Base-by-base conservation (phyloP, 306 rosid genomes). In the Vigna reflexopilosa region DNA sequence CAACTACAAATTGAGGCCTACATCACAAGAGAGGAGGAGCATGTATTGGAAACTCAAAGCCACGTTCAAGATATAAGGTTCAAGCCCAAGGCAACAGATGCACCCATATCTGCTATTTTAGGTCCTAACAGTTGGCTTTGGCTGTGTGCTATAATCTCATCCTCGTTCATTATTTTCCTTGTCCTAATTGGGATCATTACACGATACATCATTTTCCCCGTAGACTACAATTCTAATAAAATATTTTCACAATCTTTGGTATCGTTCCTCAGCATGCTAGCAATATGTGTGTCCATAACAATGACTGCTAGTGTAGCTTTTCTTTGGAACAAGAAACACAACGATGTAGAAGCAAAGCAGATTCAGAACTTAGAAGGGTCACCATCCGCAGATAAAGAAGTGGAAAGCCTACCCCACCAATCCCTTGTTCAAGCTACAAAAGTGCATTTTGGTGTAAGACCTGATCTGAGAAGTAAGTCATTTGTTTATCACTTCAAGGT, bases 51-150 rank as follows among this genome's bases (percentile, higher is more conserved):
- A 45, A 55, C 4, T 9, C 3, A 72, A 54, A 80, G 48, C 49
- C 66, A 55, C 17, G 38, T 72, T 26, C 71, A 76, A 78, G 13
- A 80, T 20, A 61, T 67, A 45, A 42, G 87, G 92, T 84, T 90
- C 83, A 87, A 86, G 30, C 86, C 96, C 50, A 62, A 26, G 55
- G 32, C 74, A 42, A 75, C 62, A 51, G 96, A 93, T 51, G 66
- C 54, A 8, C 87, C 92, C 2, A 68, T 89, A n/a, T 82, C 84
- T 10, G 77, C 86, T 28, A 71, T 84, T 14, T 56, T 93, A 62
- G 97, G 93, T 9, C 87, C 85, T 17, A 82, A 83, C 9, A 74
- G 63, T 17, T 93, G 97, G 97, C 83, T 90, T 15, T 90, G 97
- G 91, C 89, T 89, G 4, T 89, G 84, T 6, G 86, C 86, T 8